These are phyloP conservation scores for Penicillium sp. DNA, from an alignment of 2,329 filamentous ascomycete species.

Conservation along the genomic window DNA sequence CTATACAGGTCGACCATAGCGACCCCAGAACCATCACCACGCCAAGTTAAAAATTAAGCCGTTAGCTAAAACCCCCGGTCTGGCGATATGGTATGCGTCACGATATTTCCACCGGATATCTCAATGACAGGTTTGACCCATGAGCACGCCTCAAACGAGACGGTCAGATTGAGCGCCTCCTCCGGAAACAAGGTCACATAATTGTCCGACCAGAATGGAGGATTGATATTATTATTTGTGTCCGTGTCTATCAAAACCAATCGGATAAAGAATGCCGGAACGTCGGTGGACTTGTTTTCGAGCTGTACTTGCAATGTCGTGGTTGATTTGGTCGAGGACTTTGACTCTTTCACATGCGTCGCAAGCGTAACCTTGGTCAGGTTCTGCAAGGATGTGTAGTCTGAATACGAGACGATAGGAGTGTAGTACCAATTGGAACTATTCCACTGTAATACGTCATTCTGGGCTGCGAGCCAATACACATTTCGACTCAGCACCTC, in stretches of 20 bases:
- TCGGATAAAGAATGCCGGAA: constrained; percentile 58
- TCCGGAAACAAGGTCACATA: constrained; percentile 59
- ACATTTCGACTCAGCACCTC: constrained; percentile 52
- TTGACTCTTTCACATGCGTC: constrained; percentile 19
- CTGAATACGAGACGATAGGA: constrained; percentile 50
- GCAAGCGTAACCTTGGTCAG: constrained; percentile 39
- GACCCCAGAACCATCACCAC: not conserved
- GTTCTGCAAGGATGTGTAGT: constrained; percentile 46
- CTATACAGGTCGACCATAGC: not conserved
- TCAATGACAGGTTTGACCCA: constrained; percentile 16
- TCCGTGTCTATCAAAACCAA: constrained; percentile 47
- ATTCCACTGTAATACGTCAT: constrained; percentile 54
- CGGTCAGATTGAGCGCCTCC: constrained; percentile 46
- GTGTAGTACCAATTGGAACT: constrained; percentile 58
- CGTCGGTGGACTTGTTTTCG: constrained; percentile 47
- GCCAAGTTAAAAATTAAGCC: no score
- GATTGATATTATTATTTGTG: constrained; percentile 44
- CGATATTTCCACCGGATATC: constrained; percentile 23
- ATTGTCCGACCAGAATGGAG: constrained; percentile 59
- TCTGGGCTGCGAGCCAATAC: constrained; percentile 53
- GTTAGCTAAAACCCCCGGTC: no score
- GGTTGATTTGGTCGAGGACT: constrained; percentile 5
- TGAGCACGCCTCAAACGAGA: constrained; percentile 21
- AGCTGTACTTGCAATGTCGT: constrained; percentile 37
- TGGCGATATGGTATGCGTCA: not conserved